Base-by-base conservation (phyloP, 2,329 filamentous ascomycete genomes). In the Fusarium brevicatenulatum region DNA sequence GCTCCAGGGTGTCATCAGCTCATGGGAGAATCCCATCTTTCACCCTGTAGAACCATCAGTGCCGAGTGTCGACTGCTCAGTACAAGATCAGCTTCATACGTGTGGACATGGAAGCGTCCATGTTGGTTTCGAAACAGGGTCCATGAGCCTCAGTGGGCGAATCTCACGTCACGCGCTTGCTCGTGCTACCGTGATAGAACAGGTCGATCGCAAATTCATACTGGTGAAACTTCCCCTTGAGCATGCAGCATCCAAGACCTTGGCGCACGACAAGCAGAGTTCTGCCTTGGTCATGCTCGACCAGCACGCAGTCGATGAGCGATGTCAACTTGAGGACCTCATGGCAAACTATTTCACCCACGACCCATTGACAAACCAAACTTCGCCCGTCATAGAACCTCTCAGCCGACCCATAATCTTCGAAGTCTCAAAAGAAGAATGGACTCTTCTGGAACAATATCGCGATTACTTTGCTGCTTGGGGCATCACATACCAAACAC, bases 271-370 rank as follows among this genome's bases (percentile, higher is more conserved):
- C 9, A 66, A 59, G 19, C 37, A 56, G 12, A 65, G 59, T 86
- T 47, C 84, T 92, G 39, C 90, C 3, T 83, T 98, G 9, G 86
- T 97, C 1, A 85, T 98, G 43, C 87, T 98, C 10, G 96, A 99
- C 78, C 96, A 99, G 78, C 96, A 99, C 79, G 96, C 96, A 2
- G 96, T 95, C 7, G 95, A 98, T 79, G 96, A 99, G 83, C 89
- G 96, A 50, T 91, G 93, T 70, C 91, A 91, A 3, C 88, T 98
- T 2, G 96, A 99, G 79, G 79, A 81, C 0, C 85, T 99, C 2
- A 90, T 97, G 79, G 74, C 75, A 1, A 73, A 72, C 10, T 90
- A 89, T 62, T 90, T 90, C 70, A 50, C 55, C 7, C 43, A 9
- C n/a, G 68, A 68, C 8, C 32, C 23, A 0, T 43, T 36, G 2